Base-by-base conservation (phyloP, 2,329 filamentous ascomycete genomes). In the Trichoderma sp. region DNA sequence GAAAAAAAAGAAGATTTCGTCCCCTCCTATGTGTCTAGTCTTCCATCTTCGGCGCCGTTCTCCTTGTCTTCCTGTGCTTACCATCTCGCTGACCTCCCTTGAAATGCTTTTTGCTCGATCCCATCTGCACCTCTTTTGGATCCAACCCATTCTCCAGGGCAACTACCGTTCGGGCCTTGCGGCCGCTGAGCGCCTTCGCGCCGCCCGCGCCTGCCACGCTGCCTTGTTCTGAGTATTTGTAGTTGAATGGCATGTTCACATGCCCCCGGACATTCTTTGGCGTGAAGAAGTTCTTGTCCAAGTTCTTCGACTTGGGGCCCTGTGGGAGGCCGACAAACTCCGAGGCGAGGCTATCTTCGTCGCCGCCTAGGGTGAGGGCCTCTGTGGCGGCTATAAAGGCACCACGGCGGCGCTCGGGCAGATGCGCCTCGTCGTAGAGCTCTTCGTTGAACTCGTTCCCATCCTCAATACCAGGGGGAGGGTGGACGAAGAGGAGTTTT, bases 221-320 rank as follows among this genome's bases (percentile, higher is more conserved):
- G 5, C 93, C 94, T 76, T 97, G 93, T 80, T 96, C 87, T 3
- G 89, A 90, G 80, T 97, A 96, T 81, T 96, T 92, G 82, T 96
- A 88, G 79, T 90, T 95, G 82, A 98, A 98, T 0, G 96, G 94
- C 84, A 89, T 89, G 68, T 82, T 89, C 46, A 96, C 72, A 75
- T 92, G 91, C 2, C 89, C 91, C 1, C 85, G 86, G 55, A 83
- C 86, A 13, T 86, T 84, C 67, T 87, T 85, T 2, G 88, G 82
- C 6, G 86, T 90, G 77, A 99, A 99, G 84, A 98, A 99, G n/a
- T 88, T 87, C 76, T 91, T 92, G 81, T 99, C 96, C 24, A 99
- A 83, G 68, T 86, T 87, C 72, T 88, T 83, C 0, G 93, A 92
- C 77, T 97, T 97, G 37, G 86, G 79, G 0, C 94, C 93, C 56